Base-by-base conservation (phyloP, 768 basidiomycete species). In the Lentinus tigrinus region DNA sequence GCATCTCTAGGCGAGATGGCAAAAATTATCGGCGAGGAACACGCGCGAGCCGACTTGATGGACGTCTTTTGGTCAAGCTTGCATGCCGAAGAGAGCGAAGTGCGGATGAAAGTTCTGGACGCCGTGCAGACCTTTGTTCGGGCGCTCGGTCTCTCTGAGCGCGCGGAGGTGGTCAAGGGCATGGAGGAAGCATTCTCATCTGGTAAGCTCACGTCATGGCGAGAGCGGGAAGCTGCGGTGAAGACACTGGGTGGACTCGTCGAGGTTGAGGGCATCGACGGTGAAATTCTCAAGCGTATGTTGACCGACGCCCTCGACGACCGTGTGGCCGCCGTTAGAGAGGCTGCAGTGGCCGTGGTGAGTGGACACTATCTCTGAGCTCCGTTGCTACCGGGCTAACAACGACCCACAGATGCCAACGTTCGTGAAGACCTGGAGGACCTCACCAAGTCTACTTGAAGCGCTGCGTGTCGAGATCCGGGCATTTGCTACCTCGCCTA, bases 1-100 rank as follows among this genome's bases (percentile, higher is more conserved):
- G 93, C 96, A 1, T 91, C 91, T 56, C 68, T 96, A 14, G 95
- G 95, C 50, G 94, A 95, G 70, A 74, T 98, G 47, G 94, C 94
- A 21, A 87, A 85, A 67, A 87, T 98, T 54, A 81, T 98, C 37
- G 93, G 92, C 0, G 76, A 80, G 28, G 84, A 86, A 34, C 77
- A 89, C 60, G 80, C 93, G 1, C 75, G 77, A 47, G 70, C 71
- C 40, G 93, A 95, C 69, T 75, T 98, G 42, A 65, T 95, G 51
- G 78, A 78, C 2, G 79, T 94, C 42, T 95, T 87, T 85, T 81
- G 80, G 75, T 81, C 82, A 34, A 77, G 77, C 31, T 74, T 89
- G 58, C 72, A 74, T 48, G 76, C 81, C 17, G 85, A 83, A 10
- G 91, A 91, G 52, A 69, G 69, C 26, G 90, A 91, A 43, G 83